Evolutionary conservation across 1,284 basidiomycete species (phyloP).

Genomic region (Vanrija sp.): DNA sequence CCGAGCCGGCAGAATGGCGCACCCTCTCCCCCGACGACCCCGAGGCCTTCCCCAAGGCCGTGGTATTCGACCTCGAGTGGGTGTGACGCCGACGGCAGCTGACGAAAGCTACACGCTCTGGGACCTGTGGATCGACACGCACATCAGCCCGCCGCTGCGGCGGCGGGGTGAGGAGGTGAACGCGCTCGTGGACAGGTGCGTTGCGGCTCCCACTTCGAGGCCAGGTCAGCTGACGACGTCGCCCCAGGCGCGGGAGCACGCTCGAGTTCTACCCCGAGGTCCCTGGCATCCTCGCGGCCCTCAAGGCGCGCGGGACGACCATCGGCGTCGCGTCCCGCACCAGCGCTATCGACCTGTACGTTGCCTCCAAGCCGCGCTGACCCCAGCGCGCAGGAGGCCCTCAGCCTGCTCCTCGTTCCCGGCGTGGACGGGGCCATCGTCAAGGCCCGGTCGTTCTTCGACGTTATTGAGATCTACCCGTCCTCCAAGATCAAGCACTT

Average conservation of each 20-base stretch:
- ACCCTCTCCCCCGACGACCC: slow-evolving; percentile 27
- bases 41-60: slow-evolving; percentile 59
- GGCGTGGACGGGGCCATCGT: slow-evolving; percentile 51
- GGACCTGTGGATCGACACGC: slow-evolving; percentile 72
- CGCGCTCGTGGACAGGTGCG: slow-evolving; percentile 60
- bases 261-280: slow-evolving; percentile 73
- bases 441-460: slow-evolving; percentile 65
- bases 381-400: slow-evolving; percentile 67
- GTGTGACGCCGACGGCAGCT: slow-evolving; percentile 31
- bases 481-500: slow-evolving; percentile 82
- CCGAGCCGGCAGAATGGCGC: slow-evolving; percentile 9
- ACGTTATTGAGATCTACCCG: slow-evolving; percentile 76
- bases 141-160: slow-evolving; percentile 59
- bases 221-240: too few relatives aligned
- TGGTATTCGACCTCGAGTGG: slow-evolving; percentile 81
- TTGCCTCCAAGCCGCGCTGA: slow-evolving; percentile 17
- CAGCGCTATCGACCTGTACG: slow-evolving; percentile 64
- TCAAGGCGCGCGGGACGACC: slow-evolving; percentile 56
- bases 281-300: slow-evolving; percentile 64
- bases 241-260: slow-evolving; percentile 54
- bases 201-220: neutral
- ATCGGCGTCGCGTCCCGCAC: slow-evolving; percentile 77
- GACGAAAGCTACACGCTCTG: slow-evolving; percentile 69
- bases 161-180: slow-evolving; percentile 59
- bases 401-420: slow-evolving; percentile 65